phyloP scores from a whole-genome alignment of 768 basidiomycete genomes.

The Amanita pseudoporphyria region DNA sequence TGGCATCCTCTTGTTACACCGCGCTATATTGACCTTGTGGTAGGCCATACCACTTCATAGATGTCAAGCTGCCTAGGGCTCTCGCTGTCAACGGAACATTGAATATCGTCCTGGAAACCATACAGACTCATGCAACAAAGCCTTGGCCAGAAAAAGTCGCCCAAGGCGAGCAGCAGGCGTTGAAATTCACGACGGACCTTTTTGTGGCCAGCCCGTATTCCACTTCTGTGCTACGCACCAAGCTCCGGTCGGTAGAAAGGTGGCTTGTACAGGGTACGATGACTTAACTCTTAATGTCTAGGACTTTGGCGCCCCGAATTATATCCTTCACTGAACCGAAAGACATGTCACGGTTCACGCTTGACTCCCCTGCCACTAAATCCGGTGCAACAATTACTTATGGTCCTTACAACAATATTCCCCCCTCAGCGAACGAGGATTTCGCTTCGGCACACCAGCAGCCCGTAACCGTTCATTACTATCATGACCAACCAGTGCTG shows the following conservation, averaged over 20 bases:
- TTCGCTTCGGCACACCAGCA: conserved; percentile 59
- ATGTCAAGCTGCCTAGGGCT: conserved; percentile 53
- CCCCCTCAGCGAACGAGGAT: conserved; percentile 42
- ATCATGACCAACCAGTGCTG: conserved; percentile 72
- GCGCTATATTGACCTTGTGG: conserved; percentile 8
- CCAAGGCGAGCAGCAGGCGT: conserved; percentile 70
- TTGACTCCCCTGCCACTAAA: conserved; percentile 55
- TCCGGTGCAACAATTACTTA: conserved; percentile 79
- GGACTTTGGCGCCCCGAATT: conserved; percentile 63
- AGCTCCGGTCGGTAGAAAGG: conserved; percentile 59
- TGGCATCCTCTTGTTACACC: conserved; percentile 9
- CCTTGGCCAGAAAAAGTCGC: conserved; percentile 67
- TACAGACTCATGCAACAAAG: conserved; percentile 68
- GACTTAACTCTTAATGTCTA: conserved; percentile 17
- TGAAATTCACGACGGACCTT: conserved; percentile 69
- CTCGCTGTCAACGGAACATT: conserved; percentile 50
- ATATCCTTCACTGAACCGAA: conserved; percentile 65
- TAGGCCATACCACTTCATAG: conserved; percentile 43
- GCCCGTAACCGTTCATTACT: conserved; percentile 66
- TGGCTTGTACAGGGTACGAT: no score
- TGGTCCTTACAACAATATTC: conserved; percentile 77
- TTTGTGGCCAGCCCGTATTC: conserved; percentile 81
- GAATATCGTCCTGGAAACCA: conserved; percentile 70
- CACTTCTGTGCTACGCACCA: conserved; percentile 76
- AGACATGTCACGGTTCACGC: conserved; percentile 45